These are phyloP conservation scores for Aquilaria sinensis DNA, from an alignment of 345 rosid genomes.

Conservation along the genomic window DNA sequence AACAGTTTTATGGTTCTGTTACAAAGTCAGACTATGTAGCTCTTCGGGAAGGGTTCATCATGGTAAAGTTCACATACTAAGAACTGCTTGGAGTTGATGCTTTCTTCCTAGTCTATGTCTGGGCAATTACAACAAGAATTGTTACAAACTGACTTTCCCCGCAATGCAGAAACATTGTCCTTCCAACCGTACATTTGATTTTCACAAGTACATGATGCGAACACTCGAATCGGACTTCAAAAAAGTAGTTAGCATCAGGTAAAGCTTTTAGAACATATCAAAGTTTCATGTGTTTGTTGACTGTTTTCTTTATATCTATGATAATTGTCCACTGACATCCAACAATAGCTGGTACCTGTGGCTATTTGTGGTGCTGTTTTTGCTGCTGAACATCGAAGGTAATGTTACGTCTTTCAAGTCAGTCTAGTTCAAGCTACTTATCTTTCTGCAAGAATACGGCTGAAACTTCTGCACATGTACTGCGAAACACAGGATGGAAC, in stretches of 20 bases:
- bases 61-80: slow-evolving; percentile 27
- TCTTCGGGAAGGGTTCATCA: slow-evolving; percentile 69
- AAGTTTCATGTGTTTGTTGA: not conserved
- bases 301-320: not conserved
- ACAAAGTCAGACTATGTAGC: slow-evolving; percentile 69
- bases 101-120: not conserved
- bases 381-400: slow-evolving; percentile 77
- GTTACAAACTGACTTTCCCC: not conserved
- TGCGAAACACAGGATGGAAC: slow-evolving; percentile 96
- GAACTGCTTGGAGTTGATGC: not conserved
- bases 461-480: slow-evolving; percentile 24
- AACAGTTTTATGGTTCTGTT: slow-evolving; percentile 75
- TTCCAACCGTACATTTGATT: slow-evolving; percentile 29
- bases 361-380: slow-evolving; percentile 73
- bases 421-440: not conserved
- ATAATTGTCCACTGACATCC: slow-evolving; percentile 7
- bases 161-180: slow-evolving; percentile 42
- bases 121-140: not conserved
- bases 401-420: not conserved
- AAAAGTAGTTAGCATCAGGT: slow-evolving; percentile 77
- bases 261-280: slow-evolving; percentile 6
- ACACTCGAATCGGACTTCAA: slow-evolving; percentile 58
- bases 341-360: slow-evolving; percentile 74
- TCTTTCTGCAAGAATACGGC: not conserved
- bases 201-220: slow-evolving; percentile 63